Evolutionary conservation across 208 protist genomes (phyloP).

Genomic region (Leishmania braziliensis): DNA sequence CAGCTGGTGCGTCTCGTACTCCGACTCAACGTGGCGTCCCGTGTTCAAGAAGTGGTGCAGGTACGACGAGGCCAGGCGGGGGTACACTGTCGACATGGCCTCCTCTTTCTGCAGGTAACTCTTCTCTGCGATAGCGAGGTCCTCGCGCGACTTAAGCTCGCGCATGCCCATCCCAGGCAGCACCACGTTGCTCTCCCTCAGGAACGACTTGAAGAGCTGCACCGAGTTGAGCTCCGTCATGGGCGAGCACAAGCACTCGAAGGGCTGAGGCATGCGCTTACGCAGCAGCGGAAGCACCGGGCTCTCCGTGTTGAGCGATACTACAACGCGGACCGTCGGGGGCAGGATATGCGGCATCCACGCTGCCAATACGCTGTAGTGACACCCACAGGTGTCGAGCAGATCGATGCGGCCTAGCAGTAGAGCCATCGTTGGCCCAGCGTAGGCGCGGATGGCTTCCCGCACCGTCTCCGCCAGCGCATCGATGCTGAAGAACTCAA

Average conservation of each 20-base stretch:
- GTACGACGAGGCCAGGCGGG: constrained; percentile 55
- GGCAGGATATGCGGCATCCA: constrained; percentile 81
- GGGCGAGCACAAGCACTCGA: constrained; percentile 72
- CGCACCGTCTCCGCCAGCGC: constrained; percentile 48
- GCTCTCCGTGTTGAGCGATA: constrained; percentile 71
- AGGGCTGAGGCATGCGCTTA: constrained; percentile 78
- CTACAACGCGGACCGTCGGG: constrained; percentile 48
- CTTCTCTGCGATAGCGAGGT: constrained; percentile 56
- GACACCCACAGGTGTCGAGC: constrained; percentile 62
- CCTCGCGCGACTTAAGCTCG: constrained; percentile 25
- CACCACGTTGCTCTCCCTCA: constrained; percentile 29
- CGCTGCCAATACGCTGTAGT: constrained; percentile 39
- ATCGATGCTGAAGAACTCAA: constrained; percentile 45
- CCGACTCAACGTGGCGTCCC: constrained; percentile 32
- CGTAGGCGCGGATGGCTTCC: constrained; percentile 52
- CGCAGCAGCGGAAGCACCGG: constrained; percentile 68
- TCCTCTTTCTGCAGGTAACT: constrained; percentile 77
- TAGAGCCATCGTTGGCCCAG: constrained; percentile 51
- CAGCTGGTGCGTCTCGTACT: constrained; percentile 51
- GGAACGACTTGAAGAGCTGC: constrained; percentile 42
- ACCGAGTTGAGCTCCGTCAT: constrained; percentile 49
- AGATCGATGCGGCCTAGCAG: constrained; percentile 61
- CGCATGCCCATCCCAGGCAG: constrained; percentile 46
- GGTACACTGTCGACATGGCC: constrained; percentile 54
- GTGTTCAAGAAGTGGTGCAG: constrained; percentile 42